Evolutionary conservation across 1,139 yeast species (phyloP).

Genomic region (Kurtzmaniella natalensis): DNA sequence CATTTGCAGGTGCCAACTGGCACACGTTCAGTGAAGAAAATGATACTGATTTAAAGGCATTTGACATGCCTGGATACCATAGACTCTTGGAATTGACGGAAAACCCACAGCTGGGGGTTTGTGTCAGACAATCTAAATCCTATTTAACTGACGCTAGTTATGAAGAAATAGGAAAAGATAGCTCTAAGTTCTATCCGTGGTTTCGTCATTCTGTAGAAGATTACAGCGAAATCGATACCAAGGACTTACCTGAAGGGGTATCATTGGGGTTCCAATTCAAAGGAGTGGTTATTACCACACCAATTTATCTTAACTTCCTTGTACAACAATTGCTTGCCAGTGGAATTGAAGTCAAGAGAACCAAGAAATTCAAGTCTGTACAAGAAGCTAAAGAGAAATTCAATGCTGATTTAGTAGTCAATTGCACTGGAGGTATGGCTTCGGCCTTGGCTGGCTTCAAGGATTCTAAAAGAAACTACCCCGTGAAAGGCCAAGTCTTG

Average conservation of each 20-base stretch:
- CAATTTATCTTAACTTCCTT: slow-evolving; percentile 45
- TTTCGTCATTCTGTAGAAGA: slow-evolving; percentile 34
- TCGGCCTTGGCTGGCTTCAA: slow-evolving; percentile 25
- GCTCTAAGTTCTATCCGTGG: slow-evolving; percentile 38
- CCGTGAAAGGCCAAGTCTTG: slow-evolving; percentile 38
- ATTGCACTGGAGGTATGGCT: slow-evolving; percentile 42
- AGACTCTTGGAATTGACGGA: slow-evolving; percentile 36
- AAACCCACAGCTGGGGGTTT: slow-evolving; percentile 43
- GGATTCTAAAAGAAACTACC: slow-evolving; percentile 25
- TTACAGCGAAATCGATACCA: slow-evolving; percentile 20
- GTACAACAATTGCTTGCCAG: slow-evolving; percentile 30
- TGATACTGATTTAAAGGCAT: slow-evolving; percentile 27
- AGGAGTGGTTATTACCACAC: slow-evolving; percentile 48
- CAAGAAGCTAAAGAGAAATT: slow-evolving; percentile 24
- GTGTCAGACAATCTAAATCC: slow-evolving; percentile 24
- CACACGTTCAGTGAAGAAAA: slow-evolving; percentile 36
- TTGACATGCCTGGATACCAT: slow-evolving; percentile 38
- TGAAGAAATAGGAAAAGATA: slow-evolving; percentile 12
- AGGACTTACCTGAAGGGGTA: slow-evolving; percentile 28
- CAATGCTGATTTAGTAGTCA: slow-evolving; percentile 37
- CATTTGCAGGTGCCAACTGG: slow-evolving; percentile 47
- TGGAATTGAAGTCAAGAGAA: slow-evolving; percentile 35
- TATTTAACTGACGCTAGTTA: slow-evolving; percentile 25
- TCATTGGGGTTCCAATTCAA: slow-evolving; percentile 38
- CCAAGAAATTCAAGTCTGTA: slow-evolving; percentile 20